Evolutionary conservation across 75 land plant species (phyloP), one percentile per base, ranked within the genome.

Genomic region (Azolla pinnata): DNA sequence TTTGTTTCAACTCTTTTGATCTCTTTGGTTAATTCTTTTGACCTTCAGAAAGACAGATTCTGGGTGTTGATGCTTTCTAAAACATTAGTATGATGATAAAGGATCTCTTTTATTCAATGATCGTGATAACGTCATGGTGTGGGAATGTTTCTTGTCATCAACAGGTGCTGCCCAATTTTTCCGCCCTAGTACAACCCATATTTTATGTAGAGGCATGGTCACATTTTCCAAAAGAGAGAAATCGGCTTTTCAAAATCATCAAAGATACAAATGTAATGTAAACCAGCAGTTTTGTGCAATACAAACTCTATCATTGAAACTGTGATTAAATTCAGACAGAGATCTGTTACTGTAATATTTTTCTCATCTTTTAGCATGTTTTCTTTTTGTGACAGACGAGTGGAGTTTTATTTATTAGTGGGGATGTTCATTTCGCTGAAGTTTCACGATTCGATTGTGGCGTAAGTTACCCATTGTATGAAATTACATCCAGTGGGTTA

Each of bases 381-480:
- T 5, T 28, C 9, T 66, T 16, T 12, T 58, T 34, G 31, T 12
- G 17, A 12, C 77, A 90, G 96, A 75, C 77, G 57, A 66, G 75
- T 71, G 96, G 91, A 12, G 75, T 90, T 30, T 46, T 90, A 33
- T 90, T 90, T 71, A 80, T 90, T 47, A 90, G 96, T 70, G 96
- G 96, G 7, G 96, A 90, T 69, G 81, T 90, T 45, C 96, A 90
- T 66, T 90, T 83, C 67, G 79, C 80, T 65, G 91, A 90, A 60
- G 84, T 90, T 57, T 49, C 77, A 42, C 75, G 91, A 23, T 75
- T 68, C 72, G 96, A 90, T 50, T 86, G 96, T 76, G 96, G 73
- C 26, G 45, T 57, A 29, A 67, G 60, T 17, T 90, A 86, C 66
- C 84, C 87, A 25, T 44, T 86, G 19, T 86, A 83, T 76, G 96